Evolutionary conservation across 176 grass and related monocot species (phyloP), one percentile per base, ranked within the genome.

Genomic region (Hsuehochloa calcarea): DNA sequence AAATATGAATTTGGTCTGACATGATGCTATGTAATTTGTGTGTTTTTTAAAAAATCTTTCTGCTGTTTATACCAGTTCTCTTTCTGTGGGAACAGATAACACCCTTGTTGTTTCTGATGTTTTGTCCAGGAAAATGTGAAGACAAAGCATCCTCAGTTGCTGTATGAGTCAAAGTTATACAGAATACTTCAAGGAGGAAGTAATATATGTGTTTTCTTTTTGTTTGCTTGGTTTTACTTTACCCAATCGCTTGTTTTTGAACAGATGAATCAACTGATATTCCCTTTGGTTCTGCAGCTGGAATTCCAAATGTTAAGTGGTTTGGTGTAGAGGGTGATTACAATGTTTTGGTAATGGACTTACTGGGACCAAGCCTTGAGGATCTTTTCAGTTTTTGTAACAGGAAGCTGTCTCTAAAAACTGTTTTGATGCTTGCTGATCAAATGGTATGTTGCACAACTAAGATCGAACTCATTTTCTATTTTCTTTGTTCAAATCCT

Each of bases 291-390:
- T 79, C 69, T 75, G 64, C 89, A 93, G 94, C 89, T 92, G 91
- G 94, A 61, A 91, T 92, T 77, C 89, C 85, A 86, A 88, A 93
- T 85, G 85, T 97, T 60, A 97, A 81, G 79, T 97, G 91, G 91
- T 97, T 97, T 85, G 94, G 91, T 65, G 94, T 90, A 40, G 94
- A 97, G 79, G 94, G 94, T 66, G 94, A 97, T 51, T 97, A 97
- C 74, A 97, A 93, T 82, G 94, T 97, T 51, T 83, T 97, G 14
- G 91, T 97, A 40, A 93, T 93, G 91, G 91, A 92, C 85, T 77
- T 93, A 49, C 46, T 97, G 49, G 94, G 94, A 51, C 91, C 89
- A 74, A 97, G 94, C 82, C 89, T 97, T 80, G 91, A 97, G 88
- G 91, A 97, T 62, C 87, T 93, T 72, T 97, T 97, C 74, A 85